Evolutionary conservation across 73 alveolate genomes (phyloP), one percentile per base, ranked within the genome.

Genomic region (Symbiodinium pilosum): DNA sequence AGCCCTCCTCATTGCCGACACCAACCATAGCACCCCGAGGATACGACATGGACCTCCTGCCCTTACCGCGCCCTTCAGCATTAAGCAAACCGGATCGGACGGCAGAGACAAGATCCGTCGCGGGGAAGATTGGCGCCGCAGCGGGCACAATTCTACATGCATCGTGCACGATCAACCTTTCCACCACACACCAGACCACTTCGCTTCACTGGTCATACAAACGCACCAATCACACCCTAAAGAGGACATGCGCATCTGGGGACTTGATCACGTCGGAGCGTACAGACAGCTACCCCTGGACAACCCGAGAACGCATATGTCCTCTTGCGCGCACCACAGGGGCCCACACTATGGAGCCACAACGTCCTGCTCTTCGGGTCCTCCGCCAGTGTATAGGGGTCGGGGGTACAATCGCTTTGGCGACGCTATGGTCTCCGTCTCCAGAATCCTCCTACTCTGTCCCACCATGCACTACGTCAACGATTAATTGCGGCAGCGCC

Each of bases 71-170:
- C 47, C 93, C 0, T 85, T 85, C 18, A 41, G 51, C 81, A 85
- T 85, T 20, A 12, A 36, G 3, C 93, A 85, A 41, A 85, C 21
- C 2, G 93, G 93, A 4, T 3, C 39, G 24, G 93, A 85, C 56
- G 93, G 93, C 51, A 44, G 8, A 6, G 16, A 7, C 56, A 85
- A 85, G 34, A 44, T 85, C 32, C 56, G 93, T 18, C 75, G 93
- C 8, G 93, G 93, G 2, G 93, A 85, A 43, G 93, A 85, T 32
- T 43, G 93, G 93, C 43, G 77, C n/a, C 75, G 93, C 8, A 20
- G 68, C 20, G 38, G 44, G 3, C 92, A 84, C 43, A 84, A 42
- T 30, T 5, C 39, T 3, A 84, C 92, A 0, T 42, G 51, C 69
- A 42, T 20, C 71, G 30, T 54, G 39, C 40, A 24, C 32, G 92